These are phyloP conservation scores for Fomitopsis serialis DNA, from an alignment of 768 basidiomycete species.

Conservation along the genomic window DNA sequence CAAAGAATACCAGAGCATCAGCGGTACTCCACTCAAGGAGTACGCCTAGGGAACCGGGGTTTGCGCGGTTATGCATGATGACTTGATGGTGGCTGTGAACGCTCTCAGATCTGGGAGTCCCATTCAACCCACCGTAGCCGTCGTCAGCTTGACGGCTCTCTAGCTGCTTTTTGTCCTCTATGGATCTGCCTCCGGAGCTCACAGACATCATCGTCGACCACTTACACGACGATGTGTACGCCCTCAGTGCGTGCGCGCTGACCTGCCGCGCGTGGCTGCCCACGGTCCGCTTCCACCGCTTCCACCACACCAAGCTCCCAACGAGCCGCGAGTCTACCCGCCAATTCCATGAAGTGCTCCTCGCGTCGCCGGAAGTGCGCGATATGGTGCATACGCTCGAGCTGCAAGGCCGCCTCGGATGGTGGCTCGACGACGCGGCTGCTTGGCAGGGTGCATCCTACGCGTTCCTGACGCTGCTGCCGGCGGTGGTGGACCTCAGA, in stretches of 20 bases:
- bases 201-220: constrained; percentile 15
- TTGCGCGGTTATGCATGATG: no score
- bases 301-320: not conserved
- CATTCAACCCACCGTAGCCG: no score
- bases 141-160: no score
- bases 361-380: constrained; percentile 4
- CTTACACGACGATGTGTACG: constrained; percentile 8
- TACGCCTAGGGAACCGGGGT: no score
- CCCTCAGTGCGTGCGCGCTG: constrained; percentile 11
- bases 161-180: no score
- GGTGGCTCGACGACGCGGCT: not conserved
- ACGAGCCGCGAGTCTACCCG: not conserved
- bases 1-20: no score
- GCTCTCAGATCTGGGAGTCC: no score
- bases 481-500: not conserved
- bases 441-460: not conserved
- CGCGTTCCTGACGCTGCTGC: not conserved
- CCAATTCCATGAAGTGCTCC: not conserved
- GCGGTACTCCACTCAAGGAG: no score
- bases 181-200: constrained; percentile 12
- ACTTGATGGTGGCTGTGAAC: no score
- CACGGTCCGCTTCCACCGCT: constrained; percentile 11
- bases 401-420: not conserved
- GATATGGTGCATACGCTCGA: constrained; percentile 2
- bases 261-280: constrained; percentile 7